Conservation (phyloP, 805 yeast genomes). For the Torulaspora delbrueckii region DNA sequence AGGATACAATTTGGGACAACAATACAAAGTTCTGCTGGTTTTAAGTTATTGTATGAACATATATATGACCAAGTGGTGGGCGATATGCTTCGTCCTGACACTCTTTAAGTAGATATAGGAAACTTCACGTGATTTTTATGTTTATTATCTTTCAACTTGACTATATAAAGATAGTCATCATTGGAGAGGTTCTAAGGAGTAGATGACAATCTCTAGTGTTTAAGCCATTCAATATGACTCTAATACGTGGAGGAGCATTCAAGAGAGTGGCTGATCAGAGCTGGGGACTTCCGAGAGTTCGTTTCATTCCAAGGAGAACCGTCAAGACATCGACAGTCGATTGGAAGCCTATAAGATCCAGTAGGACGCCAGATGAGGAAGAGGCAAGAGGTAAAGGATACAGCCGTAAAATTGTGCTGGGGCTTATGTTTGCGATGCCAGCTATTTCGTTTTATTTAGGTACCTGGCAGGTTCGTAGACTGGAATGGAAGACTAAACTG, state of each 20-base stretch:
- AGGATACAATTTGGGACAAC: constrained; percentile 37
- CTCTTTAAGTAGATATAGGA: neutral
- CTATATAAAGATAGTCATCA: too few relatives aligned
- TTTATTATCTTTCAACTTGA: neutral
- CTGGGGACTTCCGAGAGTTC: neutral
- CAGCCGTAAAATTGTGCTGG: constrained; percentile 35
- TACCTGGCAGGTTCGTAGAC: constrained; percentile 84
- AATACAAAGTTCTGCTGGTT: constrained; percentile 50
- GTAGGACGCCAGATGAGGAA: constrained; percentile 37
- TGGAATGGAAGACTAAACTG: constrained; percentile 82
- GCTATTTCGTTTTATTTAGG: constrained; percentile 80
- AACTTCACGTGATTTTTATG: neutral
- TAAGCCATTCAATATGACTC: too few relatives aligned
- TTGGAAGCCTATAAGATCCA: constrained; percentile 73
- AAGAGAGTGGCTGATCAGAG: neutral
- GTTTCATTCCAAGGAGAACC: constrained; percentile 18
- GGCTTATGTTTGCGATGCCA: constrained; percentile 66
- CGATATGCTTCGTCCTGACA: neutral
- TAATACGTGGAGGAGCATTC: neutral
- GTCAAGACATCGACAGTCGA: constrained; percentile 69
- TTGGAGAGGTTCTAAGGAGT: too few relatives aligned
- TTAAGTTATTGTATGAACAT: constrained; percentile 14
- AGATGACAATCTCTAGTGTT: too few relatives aligned
- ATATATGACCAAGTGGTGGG: neutral
- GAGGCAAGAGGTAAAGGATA: constrained; percentile 35